Percentiles rank a stretch among this genome's conserved stretches.
phyloP scores from a whole-genome alignment of 202 grass and related monocot species.

The Carex arenaria region DNA sequence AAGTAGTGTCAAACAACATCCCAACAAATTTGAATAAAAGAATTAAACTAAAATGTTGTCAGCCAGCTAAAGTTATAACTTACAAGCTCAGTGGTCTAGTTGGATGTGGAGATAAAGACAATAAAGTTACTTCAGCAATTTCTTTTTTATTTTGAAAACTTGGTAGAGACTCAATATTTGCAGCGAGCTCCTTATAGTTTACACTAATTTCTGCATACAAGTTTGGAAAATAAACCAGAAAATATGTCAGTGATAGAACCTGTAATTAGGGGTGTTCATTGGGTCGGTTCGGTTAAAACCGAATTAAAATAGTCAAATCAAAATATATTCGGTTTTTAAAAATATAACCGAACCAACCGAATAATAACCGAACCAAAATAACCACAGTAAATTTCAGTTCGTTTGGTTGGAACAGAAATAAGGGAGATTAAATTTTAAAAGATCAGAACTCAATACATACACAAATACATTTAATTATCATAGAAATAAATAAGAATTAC shows the following conservation, averaged over 20 bases:
- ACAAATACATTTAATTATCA: too few species aligned
- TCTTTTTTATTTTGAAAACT: too few species aligned
- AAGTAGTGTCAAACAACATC: neutral
- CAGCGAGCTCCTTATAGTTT: constrained; percentile 16
- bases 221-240: constrained; percentile 12
- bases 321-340: too few species aligned
- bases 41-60: neutral
- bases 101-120: neutral
- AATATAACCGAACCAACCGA: too few species aligned
- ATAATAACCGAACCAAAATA: too few species aligned
- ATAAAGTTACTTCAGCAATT: neutral
- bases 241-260: neutral
- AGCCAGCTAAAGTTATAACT: neutral
- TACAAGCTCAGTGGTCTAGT: neutral
- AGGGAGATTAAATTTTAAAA: too few species aligned
- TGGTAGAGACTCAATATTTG: neutral
- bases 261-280: neutral
- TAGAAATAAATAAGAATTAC: too few species aligned
- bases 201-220: constrained; percentile 1
- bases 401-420: too few species aligned
- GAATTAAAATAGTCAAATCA: too few species aligned
- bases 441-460: too few species aligned
- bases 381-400: too few species aligned
- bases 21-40: constrained; percentile 3
- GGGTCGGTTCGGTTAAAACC: too few species aligned